Base-by-base conservation (phyloP, 768 basidiomycete genomes). In the Hypholoma fasciculare region DNA sequence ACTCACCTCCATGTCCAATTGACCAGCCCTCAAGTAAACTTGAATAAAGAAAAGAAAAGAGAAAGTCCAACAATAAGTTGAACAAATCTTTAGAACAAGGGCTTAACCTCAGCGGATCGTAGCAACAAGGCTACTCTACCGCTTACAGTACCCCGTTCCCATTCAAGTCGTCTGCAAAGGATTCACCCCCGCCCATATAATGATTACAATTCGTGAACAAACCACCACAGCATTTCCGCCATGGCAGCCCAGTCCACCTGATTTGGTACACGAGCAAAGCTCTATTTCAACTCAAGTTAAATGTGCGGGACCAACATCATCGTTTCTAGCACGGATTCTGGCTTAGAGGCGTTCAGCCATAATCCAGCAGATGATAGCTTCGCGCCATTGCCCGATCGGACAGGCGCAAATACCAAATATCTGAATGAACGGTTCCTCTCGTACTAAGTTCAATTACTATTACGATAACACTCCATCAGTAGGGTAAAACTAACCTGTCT, bases 401-500 rank as follows among this genome's bases (percentile, higher is more conserved):
- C 85, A 86, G 83, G 78, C 74, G 82, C 85, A 87, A 85, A 86
- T 84, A 87, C 86, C 86, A 87, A 87, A 82, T 87, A 85, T 86
- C 84, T 83, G 86, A 86, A 88, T 85, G 82, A 83, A 83, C 83
- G 78, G 86, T 88, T 87, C 86, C 86, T 87, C 85, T 86, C 81
- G 83, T 87, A 87, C 86, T 87, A 85, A 83, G 84, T 82, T 83
- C 82, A 83, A 87, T 86, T 87, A 85, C 84, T 83, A 79, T 87
- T 82, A 80, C 79, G 81, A 85, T 76, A 78, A 86, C 83, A 71
- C 82, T 82, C 80, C 85, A 87, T 86, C 84, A 87, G 84, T 85
- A 88, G 85, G 84, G 85, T 87, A 88, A 87, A 87, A 88, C 85
- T 87, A 88, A 87, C 85, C 86, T 87, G 84, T 88, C 86, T 86